Percentiles rank a stretch among this genome's conserved stretches.
These are phyloP conservation scores for Pestalotiopsis sp. DNA, from an alignment of 2,329 filamentous ascomycete genomes.

Conservation along the genomic window DNA sequence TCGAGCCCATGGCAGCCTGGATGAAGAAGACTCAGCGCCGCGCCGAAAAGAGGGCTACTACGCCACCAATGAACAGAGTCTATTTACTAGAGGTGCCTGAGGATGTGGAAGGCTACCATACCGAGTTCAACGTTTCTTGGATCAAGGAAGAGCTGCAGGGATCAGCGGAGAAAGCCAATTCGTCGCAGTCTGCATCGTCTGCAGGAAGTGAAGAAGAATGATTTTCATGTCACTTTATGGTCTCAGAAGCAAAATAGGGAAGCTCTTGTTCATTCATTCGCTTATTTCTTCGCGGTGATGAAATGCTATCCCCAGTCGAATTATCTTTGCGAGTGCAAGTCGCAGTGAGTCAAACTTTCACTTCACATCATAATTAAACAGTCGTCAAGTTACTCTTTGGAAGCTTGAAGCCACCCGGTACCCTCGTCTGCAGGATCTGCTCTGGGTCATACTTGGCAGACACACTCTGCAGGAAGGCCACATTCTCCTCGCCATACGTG, in stretches of 20 bases:
- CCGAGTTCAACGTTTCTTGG: slow-evolving; percentile 10
- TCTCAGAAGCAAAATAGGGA: too few relatives aligned
- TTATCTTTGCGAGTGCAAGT: too few relatives aligned
- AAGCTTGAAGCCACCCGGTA: slow-evolving; percentile 41
- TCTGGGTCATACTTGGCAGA: slow-evolving; percentile 38
- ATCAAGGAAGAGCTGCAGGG: slow-evolving; percentile 8
- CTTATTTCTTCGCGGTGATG: too few relatives aligned
- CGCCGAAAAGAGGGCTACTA: neutral
- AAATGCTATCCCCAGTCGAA: too few relatives aligned
- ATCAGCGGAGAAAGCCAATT: neutral
- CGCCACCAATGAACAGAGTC: neutral
- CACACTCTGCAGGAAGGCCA: slow-evolving; percentile 29
- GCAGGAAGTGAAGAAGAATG: neutral
- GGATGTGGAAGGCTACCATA: neutral
- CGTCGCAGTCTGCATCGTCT: neutral
- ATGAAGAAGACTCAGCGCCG: neutral
- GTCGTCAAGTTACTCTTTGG: neutral
- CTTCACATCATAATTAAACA: neutral
- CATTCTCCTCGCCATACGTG: slow-evolving; percentile 36
- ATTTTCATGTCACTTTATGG: neutral
- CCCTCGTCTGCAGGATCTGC: slow-evolving; percentile 37
- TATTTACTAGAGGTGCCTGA: slow-evolving; percentile 6
- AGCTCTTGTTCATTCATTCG: too few relatives aligned
- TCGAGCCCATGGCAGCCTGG: neutral
- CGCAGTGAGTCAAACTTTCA: neutral